Evolutionary conservation across 495 filamentous ascomycete genomes (phyloP), one percentile per base, ranked within the genome.

Genomic region (Rhizodiscina lignyota): DNA sequence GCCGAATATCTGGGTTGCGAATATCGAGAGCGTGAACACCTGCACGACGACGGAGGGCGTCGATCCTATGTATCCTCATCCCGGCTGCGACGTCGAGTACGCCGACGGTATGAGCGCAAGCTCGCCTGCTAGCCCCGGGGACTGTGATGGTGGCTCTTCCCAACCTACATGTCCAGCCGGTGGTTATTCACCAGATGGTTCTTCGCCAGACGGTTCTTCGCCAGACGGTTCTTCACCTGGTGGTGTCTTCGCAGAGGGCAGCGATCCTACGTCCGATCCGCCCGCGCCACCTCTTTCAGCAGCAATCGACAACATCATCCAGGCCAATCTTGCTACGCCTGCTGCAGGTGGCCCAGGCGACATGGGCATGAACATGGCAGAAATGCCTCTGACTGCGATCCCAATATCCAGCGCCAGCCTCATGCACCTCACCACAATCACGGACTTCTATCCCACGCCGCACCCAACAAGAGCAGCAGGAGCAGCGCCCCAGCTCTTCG

Each of bases 1-100:
- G 12, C 76, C 77, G 5, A 36, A 60, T 28, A 51, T 79, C 34
- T 74, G 74, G 47, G 44, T 68, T 28, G 74, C 73, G 28, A 75
- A 79, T 49, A 36, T 78, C 21, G 58, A 49, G n/a, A 36, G 41
- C 29, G 33, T 53, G 36, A 59, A 58, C 36, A 42, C 42, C 13
- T 77, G 64, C 49, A 51, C 39, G 13, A 79, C 74, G 22, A 41
- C 45, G 29, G 68, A 76, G 37, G 52, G 48, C 2, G 34, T 52
- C n/a, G 70, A 82, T 31, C 64, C 76, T 21, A 54, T 67, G 11
- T 89, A 73, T 55, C 79, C 79, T n/a, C 55, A 83, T 41, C 78
- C 82, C 5, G 83, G 83, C 33, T 58, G 62, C 4, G 65, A 77
- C 36, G 64, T 85, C 23, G 47, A 40, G 12, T 56, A 56, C 30